Percentiles rank a stretch among this genome's conserved stretches.
These are phyloP conservation scores for Auricularia heimuer DNA, from an alignment of 768 basidiomycete species.

Conservation along the genomic window DNA sequence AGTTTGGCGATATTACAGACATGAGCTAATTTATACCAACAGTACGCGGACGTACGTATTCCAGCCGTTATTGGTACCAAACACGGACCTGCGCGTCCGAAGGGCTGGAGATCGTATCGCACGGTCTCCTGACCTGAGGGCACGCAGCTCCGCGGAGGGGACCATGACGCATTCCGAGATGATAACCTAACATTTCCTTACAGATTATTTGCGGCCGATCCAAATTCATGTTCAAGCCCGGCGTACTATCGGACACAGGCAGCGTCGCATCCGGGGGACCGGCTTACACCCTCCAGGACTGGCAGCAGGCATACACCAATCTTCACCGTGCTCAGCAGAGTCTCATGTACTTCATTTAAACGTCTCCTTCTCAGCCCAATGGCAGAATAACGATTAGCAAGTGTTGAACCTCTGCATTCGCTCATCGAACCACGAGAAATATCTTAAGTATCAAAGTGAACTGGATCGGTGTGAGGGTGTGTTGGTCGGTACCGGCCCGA, in stretches of 20 bases:
- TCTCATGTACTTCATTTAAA: background rate
- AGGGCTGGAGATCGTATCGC: background rate
- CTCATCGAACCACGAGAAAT: no score
- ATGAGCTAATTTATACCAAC: background rate
- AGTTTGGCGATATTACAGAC: conserved; percentile 13
- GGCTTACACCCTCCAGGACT: background rate
- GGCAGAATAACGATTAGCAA: no score
- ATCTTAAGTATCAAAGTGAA: no score
- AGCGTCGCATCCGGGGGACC: background rate
- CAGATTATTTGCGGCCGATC: background rate
- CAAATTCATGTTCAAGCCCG: background rate
- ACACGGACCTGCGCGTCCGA: background rate
- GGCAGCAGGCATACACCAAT: background rate
- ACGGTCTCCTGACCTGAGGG: background rate
- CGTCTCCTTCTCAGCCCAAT: background rate
- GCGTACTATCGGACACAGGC: background rate
- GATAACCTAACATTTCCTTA: background rate
- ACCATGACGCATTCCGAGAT: background rate
- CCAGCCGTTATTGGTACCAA: background rate
- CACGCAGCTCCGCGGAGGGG: background rate
- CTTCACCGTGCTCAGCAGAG: background rate
- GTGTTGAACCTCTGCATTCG: no score
- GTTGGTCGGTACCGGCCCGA: no score
- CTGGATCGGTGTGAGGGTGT: no score
- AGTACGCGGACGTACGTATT: background rate